These are phyloP conservation scores for Colletotrichum godetiae DNA, from an alignment of 2,329 filamentous ascomycete species.

Conservation along the genomic window DNA sequence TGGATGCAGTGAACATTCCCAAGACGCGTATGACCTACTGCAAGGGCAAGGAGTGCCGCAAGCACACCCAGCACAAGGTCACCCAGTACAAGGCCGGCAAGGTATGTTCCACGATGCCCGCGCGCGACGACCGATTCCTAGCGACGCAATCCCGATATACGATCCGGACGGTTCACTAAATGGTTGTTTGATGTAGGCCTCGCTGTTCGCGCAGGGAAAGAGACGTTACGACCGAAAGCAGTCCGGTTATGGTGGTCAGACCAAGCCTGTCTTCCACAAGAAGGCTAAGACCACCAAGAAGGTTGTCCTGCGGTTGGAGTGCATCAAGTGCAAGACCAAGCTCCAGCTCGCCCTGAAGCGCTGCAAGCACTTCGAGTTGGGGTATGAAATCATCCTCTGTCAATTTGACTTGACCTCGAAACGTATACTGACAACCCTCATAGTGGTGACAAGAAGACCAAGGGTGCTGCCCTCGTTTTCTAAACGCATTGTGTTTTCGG, in stretches of 20 bases:
- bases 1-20: conserved; percentile 89
- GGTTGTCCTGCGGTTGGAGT: conserved; percentile 98
- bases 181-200: conserved; percentile 68
- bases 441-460: conserved; percentile 99
- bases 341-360: conserved; percentile 97
- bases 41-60: conserved; percentile 95
- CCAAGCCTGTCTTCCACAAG: conserved; percentile 99
- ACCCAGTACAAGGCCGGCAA: conserved; percentile 98
- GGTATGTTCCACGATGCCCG: conserved; percentile 54
- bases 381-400: conserved; percentile 67
- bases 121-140: conserved; percentile 32
- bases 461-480: conserved; percentile 99
- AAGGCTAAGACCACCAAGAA: conserved; percentile 99
- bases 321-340: conserved; percentile 98
- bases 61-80: conserved; percentile 92
- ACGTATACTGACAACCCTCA: conserved; percentile 37
- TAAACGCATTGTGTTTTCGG: conserved; percentile 71
- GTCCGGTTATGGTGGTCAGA: conserved; percentile 99
- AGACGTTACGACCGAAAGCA: conserved; percentile 99
- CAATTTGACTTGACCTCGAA: not conserved
- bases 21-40: conserved; percentile 98
- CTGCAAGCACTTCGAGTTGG: conserved; percentile 99
- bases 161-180: conserved; percentile 1
- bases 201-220: conserved; percentile 98
- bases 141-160: not conserved